These are phyloP conservation scores for Pythium rhizo-oryzae DNA, from an alignment of 352 stramenopile genomes.

Conservation along the genomic window DNA sequence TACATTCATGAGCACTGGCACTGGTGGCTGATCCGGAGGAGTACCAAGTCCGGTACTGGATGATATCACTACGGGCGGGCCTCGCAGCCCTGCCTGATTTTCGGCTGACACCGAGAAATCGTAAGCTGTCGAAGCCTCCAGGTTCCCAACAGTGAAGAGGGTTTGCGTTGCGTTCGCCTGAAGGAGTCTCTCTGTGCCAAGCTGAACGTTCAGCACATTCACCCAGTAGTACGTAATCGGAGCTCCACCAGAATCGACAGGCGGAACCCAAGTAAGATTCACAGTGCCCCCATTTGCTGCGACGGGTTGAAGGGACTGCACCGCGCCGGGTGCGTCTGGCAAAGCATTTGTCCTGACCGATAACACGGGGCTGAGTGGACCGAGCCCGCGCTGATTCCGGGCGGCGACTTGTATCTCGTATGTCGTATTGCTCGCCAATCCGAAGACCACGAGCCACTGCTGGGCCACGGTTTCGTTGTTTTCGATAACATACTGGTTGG, in stretches of 20 bases:
- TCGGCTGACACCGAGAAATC: slow-evolving; percentile 33
- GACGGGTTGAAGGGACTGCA: slow-evolving; percentile 21
- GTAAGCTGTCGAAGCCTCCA: slow-evolving; percentile 36
- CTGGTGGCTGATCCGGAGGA: slow-evolving; percentile 28
- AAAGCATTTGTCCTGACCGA: slow-evolving; percentile 22
- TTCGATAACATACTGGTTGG: not conserved
- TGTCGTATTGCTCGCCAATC: slow-evolving; percentile 28
- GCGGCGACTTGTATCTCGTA: slow-evolving; percentile 35
- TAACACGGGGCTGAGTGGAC: slow-evolving; percentile 28
- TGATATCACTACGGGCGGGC: slow-evolving; percentile 4
- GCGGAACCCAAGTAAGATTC: slow-evolving; percentile 34
- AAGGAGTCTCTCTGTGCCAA: slow-evolving; percentile 8
- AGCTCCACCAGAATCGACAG: slow-evolving; percentile 36
- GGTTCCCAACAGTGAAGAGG: slow-evolving; percentile 24
- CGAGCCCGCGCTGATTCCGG: slow-evolving; percentile 31
- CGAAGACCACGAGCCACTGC: slow-evolving; percentile 15
- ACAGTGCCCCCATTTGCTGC: slow-evolving; percentile 33
- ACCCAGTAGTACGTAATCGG: slow-evolving; percentile 33
- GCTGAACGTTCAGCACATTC: slow-evolving; percentile 19
- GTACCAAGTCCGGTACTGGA: slow-evolving; percentile 21
- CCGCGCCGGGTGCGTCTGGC: slow-evolving; percentile 27
- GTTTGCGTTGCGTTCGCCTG: slow-evolving; percentile 18
- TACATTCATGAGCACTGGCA: slow-evolving; percentile 32
- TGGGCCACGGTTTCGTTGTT: not conserved
- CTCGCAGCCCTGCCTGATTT: slow-evolving; percentile 31